phyloP scores from a whole-genome alignment of 176 grass and related monocot genomes.

The Avena atlantica region DNA sequence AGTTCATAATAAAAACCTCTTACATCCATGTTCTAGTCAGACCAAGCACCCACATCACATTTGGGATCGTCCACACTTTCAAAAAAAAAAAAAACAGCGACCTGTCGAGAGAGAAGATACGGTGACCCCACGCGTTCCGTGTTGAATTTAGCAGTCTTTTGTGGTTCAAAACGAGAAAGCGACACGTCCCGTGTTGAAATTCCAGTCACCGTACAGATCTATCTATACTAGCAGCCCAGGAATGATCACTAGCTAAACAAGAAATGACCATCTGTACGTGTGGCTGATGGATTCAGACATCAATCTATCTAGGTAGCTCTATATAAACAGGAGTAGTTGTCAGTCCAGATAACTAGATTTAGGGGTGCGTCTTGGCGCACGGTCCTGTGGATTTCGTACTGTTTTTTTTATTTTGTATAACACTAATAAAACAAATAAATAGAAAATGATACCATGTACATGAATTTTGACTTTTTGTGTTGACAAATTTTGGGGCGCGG shows the following conservation, averaged over 20 bases:
- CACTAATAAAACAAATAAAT: too few species aligned
- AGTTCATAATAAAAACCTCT: not conserved
- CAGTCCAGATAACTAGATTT: too few species aligned
- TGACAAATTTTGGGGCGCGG: too few species aligned
- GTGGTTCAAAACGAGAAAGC: not conserved
- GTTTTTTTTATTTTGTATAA: too few species aligned
- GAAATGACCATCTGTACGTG: not conserved
- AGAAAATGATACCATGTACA: too few species aligned
- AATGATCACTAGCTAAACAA: not conserved
- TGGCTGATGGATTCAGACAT: not conserved
- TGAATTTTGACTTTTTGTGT: too few species aligned
- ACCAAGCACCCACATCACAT: not conserved
- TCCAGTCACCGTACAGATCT: not conserved
- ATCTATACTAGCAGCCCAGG: not conserved
- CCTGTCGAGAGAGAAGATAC: too few species aligned
- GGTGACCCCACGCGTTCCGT: not conserved
- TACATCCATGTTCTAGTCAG: not conserved
- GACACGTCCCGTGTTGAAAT: not conserved
- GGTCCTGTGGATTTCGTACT: too few species aligned
- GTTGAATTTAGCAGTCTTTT: not conserved
- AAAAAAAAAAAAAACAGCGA: too few species aligned
- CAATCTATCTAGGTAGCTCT: not conserved
- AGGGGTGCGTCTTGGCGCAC: too few species aligned
- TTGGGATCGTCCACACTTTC: not conserved
- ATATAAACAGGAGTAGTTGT: not conserved